Evolutionary conservation across 108 stramenopile species (phyloP).

Genomic region (Epipyxis sp.): DNA sequence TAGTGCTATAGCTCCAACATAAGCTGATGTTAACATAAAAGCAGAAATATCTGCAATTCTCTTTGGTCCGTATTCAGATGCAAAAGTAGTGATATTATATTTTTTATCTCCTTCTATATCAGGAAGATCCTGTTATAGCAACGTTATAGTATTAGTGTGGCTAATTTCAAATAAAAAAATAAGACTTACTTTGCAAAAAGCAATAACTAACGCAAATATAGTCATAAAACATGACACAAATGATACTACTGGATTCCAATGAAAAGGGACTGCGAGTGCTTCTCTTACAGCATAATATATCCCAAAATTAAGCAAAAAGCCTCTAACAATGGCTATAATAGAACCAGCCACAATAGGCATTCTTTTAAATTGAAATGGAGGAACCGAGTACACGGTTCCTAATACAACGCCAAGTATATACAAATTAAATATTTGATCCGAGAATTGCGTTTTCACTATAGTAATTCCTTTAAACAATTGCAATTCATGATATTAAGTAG

Average conservation of each 20-base stretch:
- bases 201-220: constrained; percentile 84
- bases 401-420: constrained; percentile 79
- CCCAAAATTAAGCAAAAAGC: constrained; percentile 92
- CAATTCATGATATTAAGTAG: background rate
- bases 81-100: constrained; percentile 79
- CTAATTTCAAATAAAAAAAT: no score
- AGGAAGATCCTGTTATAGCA: no score
- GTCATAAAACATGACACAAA: constrained; percentile 95
- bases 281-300: constrained; percentile 92
- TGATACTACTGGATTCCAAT: constrained; percentile 81
- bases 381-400: constrained; percentile 84
- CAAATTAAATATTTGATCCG: constrained; percentile 71
- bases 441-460: constrained; percentile 61
- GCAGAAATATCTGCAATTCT: constrained; percentile 77
- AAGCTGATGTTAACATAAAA: constrained; percentile 50
- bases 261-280: constrained; percentile 78
- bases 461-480: background rate
- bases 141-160: no score
- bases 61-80: constrained; percentile 73
- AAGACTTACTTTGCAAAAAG: constrained; percentile 87
- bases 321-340: constrained; percentile 87
- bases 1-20: background rate
- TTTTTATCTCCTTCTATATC: constrained; percentile 88
- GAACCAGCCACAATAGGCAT: constrained; percentile 81
- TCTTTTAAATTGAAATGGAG: constrained; percentile 82